Base-by-base conservation (phyloP, 1,139 yeast species). In the Meyerozyma carpophila region DNA sequence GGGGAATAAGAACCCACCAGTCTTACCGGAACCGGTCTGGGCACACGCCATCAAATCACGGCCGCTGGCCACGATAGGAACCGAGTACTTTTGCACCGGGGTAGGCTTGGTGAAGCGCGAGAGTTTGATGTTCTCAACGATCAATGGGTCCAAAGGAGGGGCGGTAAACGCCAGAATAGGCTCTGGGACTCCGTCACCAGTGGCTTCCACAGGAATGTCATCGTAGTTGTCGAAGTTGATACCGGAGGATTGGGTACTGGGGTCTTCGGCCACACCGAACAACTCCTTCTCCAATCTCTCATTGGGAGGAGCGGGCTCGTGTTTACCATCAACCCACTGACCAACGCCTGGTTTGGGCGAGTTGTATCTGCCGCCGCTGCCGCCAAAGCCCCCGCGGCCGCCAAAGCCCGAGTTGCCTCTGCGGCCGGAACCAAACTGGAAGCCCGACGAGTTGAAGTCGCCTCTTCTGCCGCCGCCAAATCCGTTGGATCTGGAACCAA, bases 41-140 rank as follows among this genome's bases (percentile, higher is more conserved):
- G 98, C 98, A 83, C 98, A 93, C 39, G 98, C 98, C 98, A 93
- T 93, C 73, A 93, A 82, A 71, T 93, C 99, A 75, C 98, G 84
- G 59, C 96, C 95, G 44, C 76, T 82, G 48, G 95, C 90, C 55
- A 94, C 96, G 59, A 94, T 93, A 53, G 99, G 98, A 55, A 93
- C 89, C 41, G 98, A 93, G 77, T 93, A 93, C 72, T 93, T 93
- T 69, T 93, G 99, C 47, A 93, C 99, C 43, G 99, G 99, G 37
- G 99, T 93, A 60, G 98, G 98, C 70, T 79, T 89, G 52, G 86
- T 81, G 77, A 93, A 94, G 68, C 96, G 82, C 40, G 98, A 94
- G 54, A 85, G 75, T 53, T 74, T 75, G 55, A 94, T 87, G 73
- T 93, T 94, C 65, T 86, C 91, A 54, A 94, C 83, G 62, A 94